phyloP scores from a whole-genome alignment of 352 stramenopile genomes.

The Phytophthora melonis region DNA sequence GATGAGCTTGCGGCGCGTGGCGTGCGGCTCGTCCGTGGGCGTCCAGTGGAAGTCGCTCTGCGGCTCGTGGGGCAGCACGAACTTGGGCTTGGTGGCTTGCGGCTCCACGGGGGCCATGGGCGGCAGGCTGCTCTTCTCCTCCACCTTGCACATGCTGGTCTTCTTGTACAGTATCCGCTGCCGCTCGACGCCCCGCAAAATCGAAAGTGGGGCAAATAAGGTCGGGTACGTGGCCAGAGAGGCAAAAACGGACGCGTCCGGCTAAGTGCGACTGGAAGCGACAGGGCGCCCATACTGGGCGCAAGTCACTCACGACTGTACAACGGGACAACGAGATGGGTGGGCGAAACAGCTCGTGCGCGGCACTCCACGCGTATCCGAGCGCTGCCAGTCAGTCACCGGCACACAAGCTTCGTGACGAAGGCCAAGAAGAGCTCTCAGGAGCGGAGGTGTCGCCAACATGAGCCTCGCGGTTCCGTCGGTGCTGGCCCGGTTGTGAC shows the following conservation, averaged over 20 bases:
- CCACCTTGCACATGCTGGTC: constrained; percentile 52
- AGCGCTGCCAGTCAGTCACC: neutral
- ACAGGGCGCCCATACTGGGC: constrained; percentile 27
- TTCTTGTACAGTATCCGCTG: constrained; percentile 8
- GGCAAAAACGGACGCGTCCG: constrained; percentile 26
- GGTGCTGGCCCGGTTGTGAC: constrained; percentile 12
- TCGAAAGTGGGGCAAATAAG: constrained; percentile 31
- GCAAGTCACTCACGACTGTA: constrained; percentile 28
- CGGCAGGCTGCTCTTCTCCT: constrained; percentile 50
- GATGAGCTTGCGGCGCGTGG: constrained; percentile 84
- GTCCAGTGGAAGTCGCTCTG: constrained; percentile 87
- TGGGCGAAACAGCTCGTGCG: constrained; percentile 22
- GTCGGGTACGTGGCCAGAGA: constrained; percentile 20
- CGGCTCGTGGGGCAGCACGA: constrained; percentile 54
- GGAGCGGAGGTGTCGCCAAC: neutral
- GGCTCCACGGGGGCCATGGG: constrained; percentile 52
- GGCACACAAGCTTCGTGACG: neutral
- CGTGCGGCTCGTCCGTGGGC: constrained; percentile 87
- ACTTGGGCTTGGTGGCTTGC: constrained; percentile 51
- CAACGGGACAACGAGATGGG: constrained; percentile 24
- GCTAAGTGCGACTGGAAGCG: constrained; percentile 5
- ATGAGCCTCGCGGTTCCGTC: neutral
- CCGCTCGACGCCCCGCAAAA: constrained; percentile 35
- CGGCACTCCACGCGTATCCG: neutral
- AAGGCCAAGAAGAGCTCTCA: too few relatives aligned